Percentiles rank a stretch among this genome's conserved stretches.
Conservation (phyloP, 768 basidiomycete genomes). For the Rossbeevera mucosa region DNA sequence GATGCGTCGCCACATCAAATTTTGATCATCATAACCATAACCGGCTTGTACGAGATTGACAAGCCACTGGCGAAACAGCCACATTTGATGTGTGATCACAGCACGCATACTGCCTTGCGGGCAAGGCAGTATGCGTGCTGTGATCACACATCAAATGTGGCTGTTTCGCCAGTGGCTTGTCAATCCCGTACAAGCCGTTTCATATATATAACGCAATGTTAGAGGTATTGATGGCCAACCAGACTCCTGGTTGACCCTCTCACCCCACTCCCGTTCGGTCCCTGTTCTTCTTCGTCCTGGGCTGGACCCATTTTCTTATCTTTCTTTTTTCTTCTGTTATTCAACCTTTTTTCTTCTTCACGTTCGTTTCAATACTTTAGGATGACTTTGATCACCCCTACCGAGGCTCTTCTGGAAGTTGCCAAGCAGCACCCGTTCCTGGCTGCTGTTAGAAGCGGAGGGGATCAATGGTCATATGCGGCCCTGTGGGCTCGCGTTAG, state of each 20-base stretch:
- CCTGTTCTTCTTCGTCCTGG: conserved; percentile 10
- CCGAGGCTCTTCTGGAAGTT: conserved; percentile 30
- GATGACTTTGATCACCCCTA: conserved; percentile 24
- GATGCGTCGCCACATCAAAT: too few species aligned
- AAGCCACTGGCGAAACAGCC: too few species aligned
- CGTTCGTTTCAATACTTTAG: not conserved
- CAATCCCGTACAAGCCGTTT: not conserved
- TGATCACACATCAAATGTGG: not conserved
- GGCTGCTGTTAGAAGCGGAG: conserved; percentile 9
- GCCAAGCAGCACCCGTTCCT: conserved; percentile 28
- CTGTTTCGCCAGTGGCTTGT: conserved; percentile 3
- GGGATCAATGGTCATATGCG: conserved; percentile 25
- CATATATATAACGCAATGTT: conserved; percentile 14
- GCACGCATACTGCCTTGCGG: too few species aligned
- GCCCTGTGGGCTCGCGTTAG: conserved; percentile 27
- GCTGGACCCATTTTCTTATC: conserved; percentile 16
- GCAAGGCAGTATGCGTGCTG: not conserved
- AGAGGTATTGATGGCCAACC: not conserved
- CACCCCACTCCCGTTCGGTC: not conserved
- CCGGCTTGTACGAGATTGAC: too few species aligned
- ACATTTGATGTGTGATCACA: too few species aligned
- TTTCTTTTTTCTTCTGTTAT: not conserved
- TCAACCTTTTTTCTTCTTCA: not conserved
- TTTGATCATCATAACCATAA: too few species aligned
- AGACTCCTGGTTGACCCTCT: conserved; percentile 11